Evolutionary conservation across 1,284 basidiomycete genomes (phyloP), one percentile per base, ranked within the genome.

Genomic region (Pterulicium gracile): DNA sequence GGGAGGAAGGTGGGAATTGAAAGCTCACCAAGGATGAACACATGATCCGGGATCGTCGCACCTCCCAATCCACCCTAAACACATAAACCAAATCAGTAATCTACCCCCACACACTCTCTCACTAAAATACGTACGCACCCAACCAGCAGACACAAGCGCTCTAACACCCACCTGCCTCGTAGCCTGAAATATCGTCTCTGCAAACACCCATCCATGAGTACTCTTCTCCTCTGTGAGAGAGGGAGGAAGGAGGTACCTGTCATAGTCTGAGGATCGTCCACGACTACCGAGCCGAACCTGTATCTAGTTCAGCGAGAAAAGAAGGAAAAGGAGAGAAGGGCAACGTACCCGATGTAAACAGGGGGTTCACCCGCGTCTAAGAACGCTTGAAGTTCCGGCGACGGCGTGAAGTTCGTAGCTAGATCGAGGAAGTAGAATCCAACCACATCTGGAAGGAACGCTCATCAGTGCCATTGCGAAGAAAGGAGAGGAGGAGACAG

Each of bases 391-490:
- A 81, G 59, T 12, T 75, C 73, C 1, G 59, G 55, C 3, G 68
- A 61, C 0, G 77, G 76, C 32, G 63, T 56, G 53, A 73, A 79
- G 20, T 61, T 65, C 1, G 64, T 61, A 2, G 72, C 74, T 12
- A 72, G 61, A 52, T 76, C 71, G 13, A 79, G 60, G 54, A 80
- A 79, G 56, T 79, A 81, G 57, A 81, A 81, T 0, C 79, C 79
- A 15, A 75, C 72, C 12, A 81, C 68, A 55, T 82, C 79, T 79
- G n/a, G n/a, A n/a, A n/a, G n/a, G n/a, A n/a, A n/a, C n/a, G n/a
- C n/a, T n/a, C n/a, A n/a, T n/a, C n/a, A n/a, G n/a, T n/a, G n/a
- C n/a, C n/a, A n/a, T n/a, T n/a, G n/a, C n/a, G n/a, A n/a, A n/a
- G n/a, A n/a, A n/a, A n/a, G n/a, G n/a, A n/a, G n/a, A n/a, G n/a